These are phyloP conservation scores for Brassica rapa DNA, from an alignment of 345 rosid genomes.

Conservation along the genomic window DNA sequence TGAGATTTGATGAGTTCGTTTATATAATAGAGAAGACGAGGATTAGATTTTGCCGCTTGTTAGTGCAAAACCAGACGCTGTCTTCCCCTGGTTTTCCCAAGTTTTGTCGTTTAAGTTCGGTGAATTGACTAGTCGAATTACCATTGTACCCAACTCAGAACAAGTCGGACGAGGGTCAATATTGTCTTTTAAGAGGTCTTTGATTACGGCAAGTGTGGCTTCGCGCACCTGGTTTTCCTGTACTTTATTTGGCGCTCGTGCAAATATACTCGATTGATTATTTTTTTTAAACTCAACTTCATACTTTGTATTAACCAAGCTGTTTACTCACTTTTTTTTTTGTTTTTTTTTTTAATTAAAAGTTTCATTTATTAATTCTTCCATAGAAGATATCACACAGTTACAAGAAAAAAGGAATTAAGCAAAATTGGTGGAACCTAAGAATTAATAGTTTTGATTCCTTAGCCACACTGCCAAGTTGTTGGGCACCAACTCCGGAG, in stretches of 20 bases:
- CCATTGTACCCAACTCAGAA: neutral
- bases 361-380: no score
- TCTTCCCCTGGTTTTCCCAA: conserved; percentile 8
- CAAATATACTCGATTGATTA: no score
- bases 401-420: no score
- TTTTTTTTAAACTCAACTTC: no score
- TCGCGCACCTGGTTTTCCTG: conserved; percentile 6
- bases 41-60: neutral
- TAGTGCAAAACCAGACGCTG: conserved; percentile 24
- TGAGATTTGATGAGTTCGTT: neutral
- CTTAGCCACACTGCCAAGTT: no score
- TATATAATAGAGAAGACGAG: neutral
- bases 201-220: neutral
- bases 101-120: neutral
- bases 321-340: no score
- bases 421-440: no score
- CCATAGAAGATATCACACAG: no score
- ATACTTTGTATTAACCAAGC: no score
- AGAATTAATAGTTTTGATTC: no score
- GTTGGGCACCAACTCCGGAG: no score
- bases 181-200: neutral
- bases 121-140: neutral
- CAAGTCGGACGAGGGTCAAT: neutral
- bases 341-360: no score
- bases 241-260: neutral